Evolutionary conservation across 192 early-diverging fungal genomes (phyloP), one percentile per base, ranked within the genome.

Genomic region (Coemansia sp.): DNA sequence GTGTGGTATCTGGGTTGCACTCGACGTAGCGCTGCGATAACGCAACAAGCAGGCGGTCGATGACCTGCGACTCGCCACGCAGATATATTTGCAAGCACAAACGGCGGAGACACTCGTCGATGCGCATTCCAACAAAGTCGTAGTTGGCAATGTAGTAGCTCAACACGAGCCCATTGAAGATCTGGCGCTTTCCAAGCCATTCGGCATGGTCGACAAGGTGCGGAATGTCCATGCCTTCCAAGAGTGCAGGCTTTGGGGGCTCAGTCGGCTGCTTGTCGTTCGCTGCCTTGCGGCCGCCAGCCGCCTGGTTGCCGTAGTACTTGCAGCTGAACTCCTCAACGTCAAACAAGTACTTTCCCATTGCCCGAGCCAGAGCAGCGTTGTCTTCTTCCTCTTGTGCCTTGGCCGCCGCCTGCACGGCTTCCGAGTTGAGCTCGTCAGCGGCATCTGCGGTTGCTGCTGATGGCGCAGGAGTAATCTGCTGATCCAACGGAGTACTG

Each of bases 61-160:
- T 89, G 58, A 92, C 86, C 72, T 99, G 96, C 15, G 95, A 88
- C 76, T 99, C 96, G 32, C 91, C 96, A 52, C 90, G 91, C 59
- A 99, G 75, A 20, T 88, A 87, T 0, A 96, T 83, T 25, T 92
- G 89, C 40, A 77, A 75, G 66, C 93, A 93, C 55, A 98, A 71
- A 22, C 73, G 76, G 74, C 95, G 83, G 58, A 98, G 91, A 13
- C 90, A 91, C 59, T 83, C 76, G 66, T 96, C 94, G 15, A 98
- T 73, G 25, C 87, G 81, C 66, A 87, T 70, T 29, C 76, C 82
- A 9, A 62, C 42, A 64, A 93, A 95, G 66, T 93, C 89, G 82
- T 90, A 95, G 73, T 86, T 75, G n/a, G 83, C 67, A 78, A 98
- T 90, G 73, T 93, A 98, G 36, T 79, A 76, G 15, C 62, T 60